Evolutionary conservation across 2,329 filamentous ascomycete genomes (phyloP).

Genomic region (Chaetomium sp.): DNA sequence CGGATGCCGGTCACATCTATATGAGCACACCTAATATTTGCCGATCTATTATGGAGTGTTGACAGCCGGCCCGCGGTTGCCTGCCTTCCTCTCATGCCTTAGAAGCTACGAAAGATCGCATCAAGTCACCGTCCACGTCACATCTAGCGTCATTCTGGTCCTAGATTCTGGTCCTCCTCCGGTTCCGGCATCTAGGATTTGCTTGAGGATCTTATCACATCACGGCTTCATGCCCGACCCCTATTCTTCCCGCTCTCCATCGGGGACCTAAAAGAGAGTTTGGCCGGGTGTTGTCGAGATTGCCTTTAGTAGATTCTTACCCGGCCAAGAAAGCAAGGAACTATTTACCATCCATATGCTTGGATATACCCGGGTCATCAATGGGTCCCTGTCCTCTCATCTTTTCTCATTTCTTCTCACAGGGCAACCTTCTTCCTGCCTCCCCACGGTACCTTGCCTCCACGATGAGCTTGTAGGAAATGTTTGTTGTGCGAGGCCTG

Average conservation of each 20-base stretch:
- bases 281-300: too few relatives aligned
- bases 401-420: neutral
- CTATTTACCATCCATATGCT: neutral
- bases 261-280: too few relatives aligned
- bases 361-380: neutral
- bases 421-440: neutral
- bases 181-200: neutral
- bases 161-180: neutral
- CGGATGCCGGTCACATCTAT: constrained; percentile 35
- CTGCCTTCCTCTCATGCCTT: neutral
- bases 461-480: constrained; percentile 33
- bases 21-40: constrained; percentile 19
- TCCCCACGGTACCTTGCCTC: neutral
- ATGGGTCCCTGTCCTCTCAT: neutral
- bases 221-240: neutral
- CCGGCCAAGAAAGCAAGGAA: neutral
- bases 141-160: neutral
- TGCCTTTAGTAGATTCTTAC: neutral
- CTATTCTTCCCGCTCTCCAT: neutral
- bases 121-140: neutral
- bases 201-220: neutral
- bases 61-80: neutral
- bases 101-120: neutral
- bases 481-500: constrained; percentile 35
- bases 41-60: neutral